phyloP scores from a whole-genome alignment of 2,329 filamentous ascomycete genomes.

The Tolypocladium pustulatum region DNA sequence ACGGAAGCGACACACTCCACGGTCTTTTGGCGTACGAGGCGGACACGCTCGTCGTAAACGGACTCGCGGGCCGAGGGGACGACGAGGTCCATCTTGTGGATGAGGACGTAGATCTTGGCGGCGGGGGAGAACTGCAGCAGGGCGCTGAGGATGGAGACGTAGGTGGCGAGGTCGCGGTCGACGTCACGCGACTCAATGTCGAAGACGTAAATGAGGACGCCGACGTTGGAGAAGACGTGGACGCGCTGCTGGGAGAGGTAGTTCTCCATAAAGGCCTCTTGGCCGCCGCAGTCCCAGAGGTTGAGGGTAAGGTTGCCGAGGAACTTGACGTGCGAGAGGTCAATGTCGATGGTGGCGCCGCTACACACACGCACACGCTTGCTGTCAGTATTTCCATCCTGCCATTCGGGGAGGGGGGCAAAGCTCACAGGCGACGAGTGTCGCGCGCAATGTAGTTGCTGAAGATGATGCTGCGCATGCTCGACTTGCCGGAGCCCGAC shows the following conservation, averaged over 20 bases:
- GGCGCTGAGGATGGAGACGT: conserved; percentile 80
- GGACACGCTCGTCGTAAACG: conserved; percentile 76
- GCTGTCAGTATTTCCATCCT: not conserved
- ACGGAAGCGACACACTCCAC: conserved; percentile 35
- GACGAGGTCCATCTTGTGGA: conserved; percentile 98
- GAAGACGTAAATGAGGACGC: conserved; percentile 97
- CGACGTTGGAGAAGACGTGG: conserved; percentile 94
- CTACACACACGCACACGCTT: conserved; percentile 17
- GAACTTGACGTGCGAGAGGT: conserved; percentile 97
- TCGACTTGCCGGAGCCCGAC: conserved; percentile 93
- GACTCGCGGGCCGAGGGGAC: conserved; percentile 66
- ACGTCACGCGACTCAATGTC: conserved; percentile 96
- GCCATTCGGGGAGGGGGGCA: not conserved
- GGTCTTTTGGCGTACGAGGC: conserved; percentile 66
- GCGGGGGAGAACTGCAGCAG: conserved; percentile 72
- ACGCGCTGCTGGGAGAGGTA: conserved; percentile 92
- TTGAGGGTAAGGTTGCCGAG: conserved; percentile 96
- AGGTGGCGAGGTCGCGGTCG: conserved; percentile 84
- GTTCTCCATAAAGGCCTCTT: conserved; percentile 98
- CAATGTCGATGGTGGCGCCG: conserved; percentile 95
- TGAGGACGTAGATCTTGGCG: conserved; percentile 84
- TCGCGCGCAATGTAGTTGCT: conserved; percentile 98
- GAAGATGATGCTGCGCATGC: conserved; percentile 98
- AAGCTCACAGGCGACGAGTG: conserved; percentile 63
- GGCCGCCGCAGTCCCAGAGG: conserved; percentile 96